Percentiles rank a stretch among this genome's conserved stretches.
Evolutionary conservation across 1,139 yeast genomes (phyloP).

Genomic region (Ogataea hybrid): DNA sequence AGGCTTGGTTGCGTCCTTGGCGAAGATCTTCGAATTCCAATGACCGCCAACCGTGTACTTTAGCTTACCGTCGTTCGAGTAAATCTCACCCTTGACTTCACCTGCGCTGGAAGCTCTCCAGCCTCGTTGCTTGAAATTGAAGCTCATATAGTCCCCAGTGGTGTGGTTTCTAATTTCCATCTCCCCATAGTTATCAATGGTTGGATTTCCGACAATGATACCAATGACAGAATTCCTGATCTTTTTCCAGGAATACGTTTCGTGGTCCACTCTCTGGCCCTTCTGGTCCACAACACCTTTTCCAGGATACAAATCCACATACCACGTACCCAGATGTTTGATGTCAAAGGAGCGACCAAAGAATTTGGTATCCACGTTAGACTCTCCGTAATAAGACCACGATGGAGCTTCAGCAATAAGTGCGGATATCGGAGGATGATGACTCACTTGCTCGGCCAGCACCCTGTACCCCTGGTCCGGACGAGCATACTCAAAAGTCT

Average conservation of each 20-base stretch:
- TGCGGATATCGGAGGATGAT: slow-evolving; percentile 93
- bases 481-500: slow-evolving; percentile 87
- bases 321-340: slow-evolving; percentile 92
- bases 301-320: slow-evolving; percentile 78
- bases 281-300: slow-evolving; percentile 44
- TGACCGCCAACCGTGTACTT: slow-evolving; percentile 84
- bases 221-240: slow-evolving; percentile 94
- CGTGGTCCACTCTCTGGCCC: slow-evolving; percentile 49
- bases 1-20: slow-evolving; percentile 49
- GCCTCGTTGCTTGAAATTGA: slow-evolving; percentile 86
- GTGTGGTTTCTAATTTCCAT: slow-evolving; percentile 84
- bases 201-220: slow-evolving; percentile 89
- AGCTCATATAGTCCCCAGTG: slow-evolving; percentile 77
- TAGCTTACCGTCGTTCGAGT: slow-evolving; percentile 57
- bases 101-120: slow-evolving; percentile 94
- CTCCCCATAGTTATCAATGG: slow-evolving; percentile 90
- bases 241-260: slow-evolving; percentile 87
- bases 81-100: slow-evolving; percentile 81
- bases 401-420: slow-evolving; percentile 80
- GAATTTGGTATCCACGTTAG: slow-evolving; percentile 86
- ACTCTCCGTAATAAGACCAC: slow-evolving; percentile 97
- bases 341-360: slow-evolving; percentile 92
- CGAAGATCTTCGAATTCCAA: slow-evolving; percentile 89
- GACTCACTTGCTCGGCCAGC: slow-evolving; percentile 79
- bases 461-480: slow-evolving; percentile 85